phyloP scores from a whole-genome alignment of 108 stramenopile genomes.

The Schizochytrium sp. region DNA sequence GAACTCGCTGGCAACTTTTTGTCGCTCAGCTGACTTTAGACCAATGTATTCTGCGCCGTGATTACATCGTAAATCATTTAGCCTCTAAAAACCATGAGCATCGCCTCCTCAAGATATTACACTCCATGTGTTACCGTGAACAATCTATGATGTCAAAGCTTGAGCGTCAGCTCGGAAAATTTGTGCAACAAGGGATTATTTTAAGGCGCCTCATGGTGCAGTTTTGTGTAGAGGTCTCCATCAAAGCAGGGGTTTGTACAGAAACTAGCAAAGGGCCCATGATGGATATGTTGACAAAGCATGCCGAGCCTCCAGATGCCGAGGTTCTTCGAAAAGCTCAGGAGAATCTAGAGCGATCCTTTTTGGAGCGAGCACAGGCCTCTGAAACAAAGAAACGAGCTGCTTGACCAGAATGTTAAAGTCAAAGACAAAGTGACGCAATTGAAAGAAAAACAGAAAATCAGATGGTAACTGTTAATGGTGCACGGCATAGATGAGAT shows the following conservation, averaged over 20 bases:
- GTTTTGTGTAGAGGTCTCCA: neutral
- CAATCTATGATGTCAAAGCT: neutral
- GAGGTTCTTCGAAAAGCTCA: neutral
- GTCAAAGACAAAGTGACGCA: too few species aligned
- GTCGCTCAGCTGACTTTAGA: neutral
- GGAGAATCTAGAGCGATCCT: neutral
- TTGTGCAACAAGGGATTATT: neutral
- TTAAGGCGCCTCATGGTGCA: slow-evolving; percentile 15
- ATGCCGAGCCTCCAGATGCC: neutral
- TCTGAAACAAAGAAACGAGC: too few species aligned
- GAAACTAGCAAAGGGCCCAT: neutral
- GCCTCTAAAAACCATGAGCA: too few species aligned
- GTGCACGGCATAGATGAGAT: too few species aligned
- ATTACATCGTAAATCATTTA: too few species aligned
- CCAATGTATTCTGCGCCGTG: too few species aligned
- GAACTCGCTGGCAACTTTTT: neutral
- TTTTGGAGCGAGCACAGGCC: neutral
- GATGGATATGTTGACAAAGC: neutral
- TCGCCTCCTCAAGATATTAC: too few species aligned
- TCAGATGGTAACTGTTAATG: too few species aligned
- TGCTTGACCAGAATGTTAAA: too few species aligned
- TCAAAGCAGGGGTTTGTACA: neutral
- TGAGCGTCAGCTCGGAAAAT: neutral
- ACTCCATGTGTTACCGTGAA: neutral
- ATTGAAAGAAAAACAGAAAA: too few species aligned